Conservation (phyloP, 495 filamentous ascomycete genomes). For the Parathielavia appendiculata region DNA sequence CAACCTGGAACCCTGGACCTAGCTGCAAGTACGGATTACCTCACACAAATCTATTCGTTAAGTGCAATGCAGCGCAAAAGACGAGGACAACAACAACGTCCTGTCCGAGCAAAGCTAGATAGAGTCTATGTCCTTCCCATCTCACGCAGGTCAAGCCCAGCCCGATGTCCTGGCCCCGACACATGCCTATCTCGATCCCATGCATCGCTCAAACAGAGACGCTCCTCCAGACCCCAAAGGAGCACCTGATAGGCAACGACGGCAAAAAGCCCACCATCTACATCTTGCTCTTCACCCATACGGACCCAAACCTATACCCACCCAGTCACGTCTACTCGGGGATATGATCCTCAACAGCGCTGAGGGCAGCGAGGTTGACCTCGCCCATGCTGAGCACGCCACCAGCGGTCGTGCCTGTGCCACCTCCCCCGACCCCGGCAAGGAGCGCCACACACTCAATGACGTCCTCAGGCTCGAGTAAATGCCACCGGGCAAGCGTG, state of each 20-base stretch:
- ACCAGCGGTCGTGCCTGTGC: conserved; percentile 31
- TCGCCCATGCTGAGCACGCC: conserved; percentile 38
- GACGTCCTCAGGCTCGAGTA: conserved; percentile 82
- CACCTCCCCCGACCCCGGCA: conserved; percentile 46
- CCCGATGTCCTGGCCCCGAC: not conserved
- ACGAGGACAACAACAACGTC: not conserved
- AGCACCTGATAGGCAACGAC: not conserved
- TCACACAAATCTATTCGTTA: conserved; percentile 11
- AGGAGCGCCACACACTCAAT: conserved; percentile 72
- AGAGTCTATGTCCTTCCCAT: not conserved
- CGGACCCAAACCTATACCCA: not conserved
- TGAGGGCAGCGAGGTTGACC: conserved; percentile 44
- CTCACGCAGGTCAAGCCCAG: not conserved
- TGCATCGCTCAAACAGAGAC: conserved; percentile 3
- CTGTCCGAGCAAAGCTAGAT: not conserved
- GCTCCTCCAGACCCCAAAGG: conserved; percentile 2
- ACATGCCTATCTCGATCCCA: not conserved
- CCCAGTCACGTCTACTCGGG: conserved; percentile 14
- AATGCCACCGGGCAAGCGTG: conserved; percentile 79
- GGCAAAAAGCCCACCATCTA: not conserved
- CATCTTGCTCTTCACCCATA: conserved; percentile 12
- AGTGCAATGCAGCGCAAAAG: not conserved
- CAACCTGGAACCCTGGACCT: conserved; percentile 3
- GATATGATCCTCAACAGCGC: conserved; percentile 41
- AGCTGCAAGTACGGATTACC: not conserved